Conservation (phyloP, 2,329 filamentous ascomycete genomes). For the Colletotrichum sp. region DNA sequence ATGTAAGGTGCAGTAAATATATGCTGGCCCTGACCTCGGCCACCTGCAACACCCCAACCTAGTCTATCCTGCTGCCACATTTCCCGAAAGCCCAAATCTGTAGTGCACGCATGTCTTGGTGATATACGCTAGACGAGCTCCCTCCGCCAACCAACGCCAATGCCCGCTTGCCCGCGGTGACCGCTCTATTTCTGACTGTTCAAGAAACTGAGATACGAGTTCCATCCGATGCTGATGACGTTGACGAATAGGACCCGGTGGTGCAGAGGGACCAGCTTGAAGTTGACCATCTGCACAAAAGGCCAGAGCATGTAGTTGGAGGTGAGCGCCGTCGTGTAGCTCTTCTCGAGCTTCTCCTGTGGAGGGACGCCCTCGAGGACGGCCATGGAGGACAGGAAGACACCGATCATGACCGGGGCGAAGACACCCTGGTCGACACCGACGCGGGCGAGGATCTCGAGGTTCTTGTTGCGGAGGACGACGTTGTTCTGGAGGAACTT, state of each 20-base stretch:
- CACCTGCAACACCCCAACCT: neutral
- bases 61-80: neutral
- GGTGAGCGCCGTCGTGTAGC: conserved; percentile 73
- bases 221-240: conserved; percentile 72
- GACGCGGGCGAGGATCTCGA: conserved; percentile 81
- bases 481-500: conserved; percentile 76
- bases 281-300: conserved; percentile 83
- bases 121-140: neutral
- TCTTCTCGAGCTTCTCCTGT: conserved; percentile 72
- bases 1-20: neutral
- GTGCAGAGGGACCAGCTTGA: conserved; percentile 83
- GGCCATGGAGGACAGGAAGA: conserved; percentile 87
- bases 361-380: conserved; percentile 71
- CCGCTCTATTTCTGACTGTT: conserved; percentile 48
- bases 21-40: neutral
- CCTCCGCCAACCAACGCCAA: neutral
- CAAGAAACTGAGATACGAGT: conserved; percentile 67
- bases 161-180: neutral
- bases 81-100: neutral
- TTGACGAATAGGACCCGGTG: conserved; percentile 89
- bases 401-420: conserved; percentile 80
- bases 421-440: conserved; percentile 82
- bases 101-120: neutral
- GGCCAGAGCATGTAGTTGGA: conserved; percentile 94
- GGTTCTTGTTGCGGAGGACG: conserved; percentile 64